Evolutionary conservation across 2,329 filamentous ascomycete genomes (phyloP), one percentile per base, ranked within the genome.

Genomic region (Exophiala viscosa): DNA sequence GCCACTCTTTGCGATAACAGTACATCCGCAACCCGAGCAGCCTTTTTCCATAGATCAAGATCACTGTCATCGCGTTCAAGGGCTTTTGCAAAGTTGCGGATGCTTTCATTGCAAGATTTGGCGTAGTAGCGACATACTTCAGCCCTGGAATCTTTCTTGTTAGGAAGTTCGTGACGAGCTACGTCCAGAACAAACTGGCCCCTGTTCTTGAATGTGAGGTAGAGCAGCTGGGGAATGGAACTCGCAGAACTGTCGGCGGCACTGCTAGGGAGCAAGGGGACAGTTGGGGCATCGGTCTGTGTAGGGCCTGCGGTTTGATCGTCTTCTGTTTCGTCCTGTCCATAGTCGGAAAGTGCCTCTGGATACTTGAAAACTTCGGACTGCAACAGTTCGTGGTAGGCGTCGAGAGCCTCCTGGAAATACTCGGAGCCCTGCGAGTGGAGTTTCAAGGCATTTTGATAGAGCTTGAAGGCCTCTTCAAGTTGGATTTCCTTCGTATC

Each of bases 401-500:
- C 92, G 46, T 85, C 80, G 39, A 81, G 79, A 15, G 95, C 92
- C 65, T 90, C 84, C 43, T 83, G 72, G 67, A 89, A 93, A 48
- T 84, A 88, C 14, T 75, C 74, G 0, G 88, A 84, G 1, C 93
- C 91, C 71, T 95, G 90, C 1, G 92, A 86, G 67, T 99, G 93
- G 60, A 91, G 83, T 69, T 92, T 96, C 52, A 99, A 75, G 42
- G 93, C 93, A 62, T 80, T 86, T 66, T 97, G 91, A 68, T 96
- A 99, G 33, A 92, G 82, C 72, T 96, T 97, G 57, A 99, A 76
- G 43, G 93, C 91, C 73, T 99, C 93, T 65, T 99, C 93, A 65
- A 97, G 92, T 78, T 96, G 91, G 47, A 99, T 84, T 70, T 97
- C 92, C 69, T 92, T 93, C 32, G 91, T 96, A 64, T 93, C 90